Evolutionary conservation across 2,329 filamentous ascomycete species (phyloP), one percentile per base, ranked within the genome.

Genomic region (Colletotrichum sansevieriae): DNA sequence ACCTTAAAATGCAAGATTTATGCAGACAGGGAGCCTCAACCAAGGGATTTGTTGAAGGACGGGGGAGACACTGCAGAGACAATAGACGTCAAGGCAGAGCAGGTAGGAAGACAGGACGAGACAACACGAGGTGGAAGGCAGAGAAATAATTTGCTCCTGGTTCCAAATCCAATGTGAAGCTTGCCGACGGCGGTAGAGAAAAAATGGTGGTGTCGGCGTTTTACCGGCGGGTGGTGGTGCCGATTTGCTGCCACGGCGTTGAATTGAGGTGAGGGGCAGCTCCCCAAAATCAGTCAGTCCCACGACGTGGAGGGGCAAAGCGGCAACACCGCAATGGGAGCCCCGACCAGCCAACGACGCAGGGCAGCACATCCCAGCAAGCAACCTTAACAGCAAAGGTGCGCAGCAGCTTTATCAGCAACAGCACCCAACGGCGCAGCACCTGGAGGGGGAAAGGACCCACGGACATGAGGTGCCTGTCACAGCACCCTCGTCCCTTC

Each of bases 1-100:
- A 65, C 63, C 56, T 56, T 61, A 41, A 49, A 60, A 18, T 60
- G 35, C 37, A 61, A 49, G 55, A 35, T 49, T 56, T 51, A 69
- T 66, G 66, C 66, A 65, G 55, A 60, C 35, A 64, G 55, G 62
- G 49, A 60, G 63, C 47, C 66, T 69, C 62, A 61, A 41, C 37
- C 47, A 60, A 62, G 61, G 41, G 55, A 61, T 69, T 69, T 65
- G 66, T 69, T 69, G 66, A 66, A 65, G 61, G 65, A 58, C 33
- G 46, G 60, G 60, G 37, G 22, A 55, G 58, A 61, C 44, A 61
- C 20, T 11, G 59, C 25, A 35, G 12, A 62, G 59, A 62, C 59
- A 62, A 41, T 33, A 15, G 20, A 39, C 44, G 56, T 59, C 25
- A 62, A 22, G 43, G 44, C 56, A 59, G 25, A 25, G 43, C 56